Percentiles rank a stretch among this genome's conserved stretches.
These are phyloP conservation scores for Acarospora socialis DNA, from an alignment of 2,329 filamentous ascomycete species.

Conservation along the genomic window DNA sequence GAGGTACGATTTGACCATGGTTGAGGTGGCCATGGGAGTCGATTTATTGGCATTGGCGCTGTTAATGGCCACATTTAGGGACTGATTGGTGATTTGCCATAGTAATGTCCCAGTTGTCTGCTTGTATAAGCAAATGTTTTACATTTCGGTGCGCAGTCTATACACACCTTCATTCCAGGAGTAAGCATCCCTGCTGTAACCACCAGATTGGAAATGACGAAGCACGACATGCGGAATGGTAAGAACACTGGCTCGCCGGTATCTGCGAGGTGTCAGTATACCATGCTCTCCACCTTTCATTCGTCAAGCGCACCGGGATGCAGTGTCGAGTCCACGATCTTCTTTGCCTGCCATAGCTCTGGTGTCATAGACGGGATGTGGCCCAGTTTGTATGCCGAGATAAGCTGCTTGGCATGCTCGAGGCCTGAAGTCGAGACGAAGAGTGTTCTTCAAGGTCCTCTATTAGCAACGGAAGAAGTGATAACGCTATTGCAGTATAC, in stretches of 20 bases:
- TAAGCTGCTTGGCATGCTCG: slow-evolving; percentile 68
- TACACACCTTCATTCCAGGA: slow-evolving; percentile 57
- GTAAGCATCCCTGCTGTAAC: slow-evolving; percentile 97
- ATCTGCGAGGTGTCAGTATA: slow-evolving; percentile 39
- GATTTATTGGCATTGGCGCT: slow-evolving; percentile 97
- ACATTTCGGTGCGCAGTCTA: neutral
- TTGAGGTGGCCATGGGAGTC: slow-evolving; percentile 65
- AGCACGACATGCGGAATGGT: slow-evolving; percentile 95
- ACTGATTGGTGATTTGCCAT: slow-evolving; percentile 96
- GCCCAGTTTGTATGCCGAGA: slow-evolving; percentile 77
- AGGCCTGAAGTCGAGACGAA: slow-evolving; percentile 65
- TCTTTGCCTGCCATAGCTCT: slow-evolving; percentile 90
- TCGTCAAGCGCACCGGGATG: slow-evolving; percentile 60
- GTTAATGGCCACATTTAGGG: slow-evolving; percentile 96
- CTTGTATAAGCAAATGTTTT: slow-evolving; percentile 5
- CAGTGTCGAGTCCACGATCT: slow-evolving; percentile 88
- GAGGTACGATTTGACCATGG: slow-evolving; percentile 78
- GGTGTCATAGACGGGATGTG: slow-evolving; percentile 68
- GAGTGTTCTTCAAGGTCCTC: slow-evolving; percentile 52
- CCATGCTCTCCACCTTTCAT: slow-evolving; percentile 2
- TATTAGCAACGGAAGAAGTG: neutral
- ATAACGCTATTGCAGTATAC: slow-evolving; percentile 8
- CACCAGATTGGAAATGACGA: slow-evolving; percentile 81
- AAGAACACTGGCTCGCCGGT: slow-evolving; percentile 84
- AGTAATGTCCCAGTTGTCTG: slow-evolving; percentile 70